Evolutionary conservation across 179 eudicot genomes (phyloP), one percentile per base, ranked within the genome.

Genomic region (Nepenthes alata): DNA sequence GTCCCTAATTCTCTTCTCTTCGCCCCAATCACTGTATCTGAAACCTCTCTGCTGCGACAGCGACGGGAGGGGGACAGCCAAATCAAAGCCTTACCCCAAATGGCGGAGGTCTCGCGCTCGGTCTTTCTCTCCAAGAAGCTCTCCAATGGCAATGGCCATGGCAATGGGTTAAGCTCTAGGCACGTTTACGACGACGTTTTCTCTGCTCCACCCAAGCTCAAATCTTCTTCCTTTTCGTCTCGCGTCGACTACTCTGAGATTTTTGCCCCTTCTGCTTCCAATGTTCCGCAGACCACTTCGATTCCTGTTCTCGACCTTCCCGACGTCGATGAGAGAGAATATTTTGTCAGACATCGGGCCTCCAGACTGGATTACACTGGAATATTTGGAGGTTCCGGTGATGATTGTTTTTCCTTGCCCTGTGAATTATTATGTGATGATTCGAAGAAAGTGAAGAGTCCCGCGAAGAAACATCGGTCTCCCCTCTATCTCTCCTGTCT

Each of bases 221-320:
- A 70, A 36, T 73, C 73, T 1, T 62, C 71, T 11, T 13, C 39
- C 16, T 66, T 63, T 35, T 54, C 69, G 11, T 61, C 74, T 48
- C 68, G 71, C 35, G 83, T 78, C 36, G 88, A 86, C 59, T 89
- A 81, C 74, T 69, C 62, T 16, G 96, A 89, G 69, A 80, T 89
- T 38, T 89, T 89, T 53, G 83, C 83, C 35, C 67, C 79, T 37
- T 52, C 78, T 14, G 56, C 81, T 37, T 65, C 69, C 37, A 65
- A 44, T 54, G 81, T 77, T 11, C 14, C 65, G 41, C 75, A 77
- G 7, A 72, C 67, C 57, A 77, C 89, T 11, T 83, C 97, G 47
- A 83, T 89, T 73, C 97, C 97, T 9, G 62, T 80, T 58, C 80
- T 87, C 38, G 89, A 85, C 58, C 78, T 89, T 47, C 74, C 95